Evolutionary conservation across 805 yeast species (phyloP).

Genomic region (Metschnikowia hibisci): DNA sequence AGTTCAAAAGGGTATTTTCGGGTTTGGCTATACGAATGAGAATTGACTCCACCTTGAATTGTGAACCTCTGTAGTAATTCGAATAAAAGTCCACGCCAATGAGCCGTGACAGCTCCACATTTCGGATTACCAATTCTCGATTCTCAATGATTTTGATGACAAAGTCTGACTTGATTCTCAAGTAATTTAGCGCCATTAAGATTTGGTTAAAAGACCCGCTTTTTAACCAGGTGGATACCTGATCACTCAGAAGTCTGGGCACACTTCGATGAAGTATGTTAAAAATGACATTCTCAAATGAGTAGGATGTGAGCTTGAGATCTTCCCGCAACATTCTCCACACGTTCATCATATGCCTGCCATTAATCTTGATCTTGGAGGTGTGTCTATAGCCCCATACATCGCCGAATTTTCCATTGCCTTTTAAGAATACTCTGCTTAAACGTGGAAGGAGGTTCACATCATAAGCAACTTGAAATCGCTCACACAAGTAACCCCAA

Average conservation of each 20-base stretch:
- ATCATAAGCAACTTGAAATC: conserved; percentile 46
- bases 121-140: conserved; percentile 64
- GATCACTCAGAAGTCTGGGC: conserved; percentile 54
- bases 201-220: conserved; percentile 36
- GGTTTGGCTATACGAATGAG: conserved; percentile 69
- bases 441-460: conserved; percentile 55
- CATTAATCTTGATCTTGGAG: conserved; percentile 62
- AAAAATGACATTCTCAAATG: conserved; percentile 71
- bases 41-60: conserved; percentile 87
- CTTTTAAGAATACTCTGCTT: conserved; percentile 52
- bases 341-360: conserved; percentile 78
- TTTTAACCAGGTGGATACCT: conserved; percentile 40
- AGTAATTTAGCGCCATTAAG: conserved; percentile 43
- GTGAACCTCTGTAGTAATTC: conserved; percentile 87
- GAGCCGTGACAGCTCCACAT: conserved; percentile 78
- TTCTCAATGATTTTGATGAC: conserved; percentile 48
- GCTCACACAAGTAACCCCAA: conserved; percentile 85
- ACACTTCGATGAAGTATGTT: conserved; percentile 63
- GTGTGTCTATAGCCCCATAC: conserved; percentile 83
- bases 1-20: conserved; percentile 66
- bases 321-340: conserved; percentile 77
- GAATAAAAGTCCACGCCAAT: conserved; percentile 89
- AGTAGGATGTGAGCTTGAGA: conserved; percentile 58
- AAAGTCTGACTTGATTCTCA: conserved; percentile 40
- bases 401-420: conserved; percentile 55